A percentile compares a stretch with the other conserved stretches of the same genome.
Conservation (phyloP, 208 protist species). For the Balamuthia mandrillaris region DNA sequence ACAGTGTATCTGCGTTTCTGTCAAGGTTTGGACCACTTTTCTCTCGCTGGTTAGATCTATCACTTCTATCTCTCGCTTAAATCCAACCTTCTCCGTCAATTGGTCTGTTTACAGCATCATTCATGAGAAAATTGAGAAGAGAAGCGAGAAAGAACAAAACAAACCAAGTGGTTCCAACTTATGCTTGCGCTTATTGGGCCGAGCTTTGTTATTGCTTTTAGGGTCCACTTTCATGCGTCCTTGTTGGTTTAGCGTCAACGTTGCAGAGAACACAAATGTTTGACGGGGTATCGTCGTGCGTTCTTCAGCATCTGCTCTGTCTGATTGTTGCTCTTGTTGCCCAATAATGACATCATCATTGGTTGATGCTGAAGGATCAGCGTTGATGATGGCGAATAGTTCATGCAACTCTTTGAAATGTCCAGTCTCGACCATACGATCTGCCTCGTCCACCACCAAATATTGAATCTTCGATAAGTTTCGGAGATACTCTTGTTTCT, state of each 20-base stretch:
- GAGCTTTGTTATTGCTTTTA: not conserved
- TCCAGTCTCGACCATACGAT: constrained; percentile 77
- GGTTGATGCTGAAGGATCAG: not conserved
- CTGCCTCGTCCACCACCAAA: constrained; percentile 81
- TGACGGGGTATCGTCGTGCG: constrained; percentile 55
- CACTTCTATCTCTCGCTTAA: constrained; percentile 68
- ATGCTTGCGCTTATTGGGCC: not conserved
- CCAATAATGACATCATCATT: not conserved
- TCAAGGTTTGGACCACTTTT: constrained; percentile 78
- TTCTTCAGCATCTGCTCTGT: not conserved
- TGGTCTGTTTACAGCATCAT: no score
- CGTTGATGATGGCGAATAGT: no score
- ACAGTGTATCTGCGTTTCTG: constrained; percentile 86
- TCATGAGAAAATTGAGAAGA: not conserved
- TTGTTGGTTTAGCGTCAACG: constrained; percentile 51
- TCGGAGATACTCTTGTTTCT: constrained; percentile 33
- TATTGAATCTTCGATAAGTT: constrained; percentile 61
- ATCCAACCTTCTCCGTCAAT: constrained; percentile 42
- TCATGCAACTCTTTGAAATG: constrained; percentile 73
- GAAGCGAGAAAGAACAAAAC: not conserved
- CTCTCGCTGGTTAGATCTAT: constrained; percentile 77
- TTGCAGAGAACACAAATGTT: constrained; percentile 77
- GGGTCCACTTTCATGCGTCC: not conserved
- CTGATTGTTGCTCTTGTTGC: not conserved
- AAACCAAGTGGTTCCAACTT: not conserved